Evolutionary conservation across 108 stramenopile species (phyloP), one percentile per base, ranked within the genome.

Genomic region (Pseudonitzschia delicatissima): DNA sequence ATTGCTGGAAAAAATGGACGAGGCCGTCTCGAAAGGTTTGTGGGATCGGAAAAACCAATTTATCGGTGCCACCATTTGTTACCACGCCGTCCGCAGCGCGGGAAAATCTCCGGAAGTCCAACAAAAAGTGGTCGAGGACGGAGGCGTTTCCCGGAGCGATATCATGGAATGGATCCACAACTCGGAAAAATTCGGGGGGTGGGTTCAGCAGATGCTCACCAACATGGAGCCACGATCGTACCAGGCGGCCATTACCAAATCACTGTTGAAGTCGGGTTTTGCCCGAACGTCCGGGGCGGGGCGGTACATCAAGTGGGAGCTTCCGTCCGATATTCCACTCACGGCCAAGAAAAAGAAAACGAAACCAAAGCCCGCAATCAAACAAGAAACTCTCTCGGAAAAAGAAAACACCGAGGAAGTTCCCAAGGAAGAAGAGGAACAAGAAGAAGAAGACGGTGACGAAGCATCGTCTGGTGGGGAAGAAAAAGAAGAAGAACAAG

Each of bases 1-100:
- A 4, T 39, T 85, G 2, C 32, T 81, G 3, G 45, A 69, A 33
- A 40, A 50, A 57, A 68, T 79, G 67, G 63, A 27, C n/a, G 52
- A 66, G 3, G 84, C 80, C 9, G 66, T 82, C 28, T 66, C 72
- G 0, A 34, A 44, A 28, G 60, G 67, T 17, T 12, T 48, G 9
- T 86, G 81, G 81, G 85, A 86, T 17, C 69, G 85, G 31, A 66
- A 67, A 39, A 69, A 78, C 66, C 79, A 80, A 42, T 45, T 86
- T 17, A 78, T 86, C 32, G 81, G 81, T 29, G 35, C 70, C 35
- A 53, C 70, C 17, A 65, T 86, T 37, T 37, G 66, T 25, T 44
- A 62, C 7, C 73, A 68, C 50, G 85, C 85, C 44, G 76, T 82
- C 25, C 50, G 49, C 50, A 78, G 72, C 3, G 69, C 77, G 20